These are phyloP conservation scores for Leishmania arabica DNA, from an alignment of 208 protist genomes.

Conservation along the genomic window DNA sequence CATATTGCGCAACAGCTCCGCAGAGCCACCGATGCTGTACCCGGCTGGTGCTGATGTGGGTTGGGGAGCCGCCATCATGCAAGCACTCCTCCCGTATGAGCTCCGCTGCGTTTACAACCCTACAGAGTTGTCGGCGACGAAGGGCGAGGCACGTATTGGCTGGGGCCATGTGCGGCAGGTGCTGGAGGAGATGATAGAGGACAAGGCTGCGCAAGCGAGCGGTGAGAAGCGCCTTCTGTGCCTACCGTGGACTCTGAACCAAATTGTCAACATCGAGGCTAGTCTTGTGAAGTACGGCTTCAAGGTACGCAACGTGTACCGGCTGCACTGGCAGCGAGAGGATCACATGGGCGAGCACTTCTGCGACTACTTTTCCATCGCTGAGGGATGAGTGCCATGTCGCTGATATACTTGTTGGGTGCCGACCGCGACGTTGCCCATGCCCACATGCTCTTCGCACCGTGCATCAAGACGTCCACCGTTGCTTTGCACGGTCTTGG, in stretches of 20 bases:
- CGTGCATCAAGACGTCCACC: background rate
- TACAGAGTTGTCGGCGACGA: constrained; percentile 73
- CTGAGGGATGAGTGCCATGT: background rate
- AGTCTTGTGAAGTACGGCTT: constrained; percentile 88
- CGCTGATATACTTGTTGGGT: background rate
- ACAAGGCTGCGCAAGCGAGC: background rate
- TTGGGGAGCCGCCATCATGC: constrained; percentile 47
- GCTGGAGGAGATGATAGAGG: constrained; percentile 48
- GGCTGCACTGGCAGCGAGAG: constrained; percentile 76
- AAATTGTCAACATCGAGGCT: constrained; percentile 89
- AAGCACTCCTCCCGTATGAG: constrained; percentile 72
- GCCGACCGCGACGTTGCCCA: background rate
- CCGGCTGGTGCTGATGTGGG: constrained; percentile 51
- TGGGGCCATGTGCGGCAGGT: constrained; percentile 80
- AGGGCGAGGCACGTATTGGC: constrained; percentile 74
- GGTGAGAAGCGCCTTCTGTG: constrained; percentile 55
- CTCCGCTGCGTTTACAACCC: constrained; percentile 79
- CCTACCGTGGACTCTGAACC: constrained; percentile 86
- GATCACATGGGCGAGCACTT: constrained; percentile 84
- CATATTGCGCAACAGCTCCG: constrained; percentile 46
- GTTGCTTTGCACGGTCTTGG: background rate
- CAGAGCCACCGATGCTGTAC: constrained; percentile 83
- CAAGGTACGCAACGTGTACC: constrained; percentile 57
- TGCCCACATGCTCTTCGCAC: background rate
- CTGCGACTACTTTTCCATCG: constrained; percentile 68